These are phyloP conservation scores for Plenodomus lindquistii DNA, from an alignment of 2,329 filamentous ascomycete species.

Conservation along the genomic window DNA sequence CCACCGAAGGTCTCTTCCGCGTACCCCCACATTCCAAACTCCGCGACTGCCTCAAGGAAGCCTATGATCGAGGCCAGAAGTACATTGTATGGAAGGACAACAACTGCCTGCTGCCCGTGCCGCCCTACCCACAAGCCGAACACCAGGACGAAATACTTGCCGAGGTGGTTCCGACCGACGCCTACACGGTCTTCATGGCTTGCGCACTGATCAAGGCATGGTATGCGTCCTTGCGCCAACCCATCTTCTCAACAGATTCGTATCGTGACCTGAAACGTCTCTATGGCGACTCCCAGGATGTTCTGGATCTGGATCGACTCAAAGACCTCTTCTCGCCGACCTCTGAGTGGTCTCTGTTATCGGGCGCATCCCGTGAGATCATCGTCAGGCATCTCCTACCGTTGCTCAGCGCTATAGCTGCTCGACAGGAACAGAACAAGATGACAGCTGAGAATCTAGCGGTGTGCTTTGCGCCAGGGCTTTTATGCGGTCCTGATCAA, in stretches of 20 bases:
- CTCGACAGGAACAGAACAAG: slow-evolving; percentile 54
- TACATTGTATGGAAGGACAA: slow-evolving; percentile 58
- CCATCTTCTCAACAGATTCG: slow-evolving; percentile 54
- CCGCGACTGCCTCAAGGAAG: slow-evolving; percentile 56
- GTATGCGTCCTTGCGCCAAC: slow-evolving; percentile 58
- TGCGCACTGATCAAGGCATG: slow-evolving; percentile 60
- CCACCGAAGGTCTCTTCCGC: slow-evolving; percentile 58
- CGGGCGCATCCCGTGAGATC: slow-evolving; percentile 52
- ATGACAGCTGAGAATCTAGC: slow-evolving; percentile 60
- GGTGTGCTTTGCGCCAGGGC: slow-evolving; percentile 58
- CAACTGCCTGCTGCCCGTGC: slow-evolving; percentile 35
- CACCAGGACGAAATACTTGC: slow-evolving; percentile 49
- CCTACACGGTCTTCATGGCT: slow-evolving; percentile 58
- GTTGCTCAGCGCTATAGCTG: slow-evolving; percentile 53
- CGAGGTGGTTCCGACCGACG: slow-evolving; percentile 53
- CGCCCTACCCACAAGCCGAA: slow-evolving; percentile 36
- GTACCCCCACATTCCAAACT: slow-evolving; percentile 56
- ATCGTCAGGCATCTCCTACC: slow-evolving; percentile 57
- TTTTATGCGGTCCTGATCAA: slow-evolving; percentile 58
- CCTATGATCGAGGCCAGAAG: slow-evolving; percentile 59
- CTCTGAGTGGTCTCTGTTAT: slow-evolving; percentile 53
- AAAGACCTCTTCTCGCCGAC: slow-evolving; percentile 51
- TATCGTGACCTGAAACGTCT: slow-evolving; percentile 53
- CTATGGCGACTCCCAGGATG: slow-evolving; percentile 46
- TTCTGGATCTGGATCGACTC: slow-evolving; percentile 48